These are phyloP conservation scores for Colletotrichum tabaci DNA, from an alignment of 2,329 filamentous ascomycete species.

Conservation along the genomic window DNA sequence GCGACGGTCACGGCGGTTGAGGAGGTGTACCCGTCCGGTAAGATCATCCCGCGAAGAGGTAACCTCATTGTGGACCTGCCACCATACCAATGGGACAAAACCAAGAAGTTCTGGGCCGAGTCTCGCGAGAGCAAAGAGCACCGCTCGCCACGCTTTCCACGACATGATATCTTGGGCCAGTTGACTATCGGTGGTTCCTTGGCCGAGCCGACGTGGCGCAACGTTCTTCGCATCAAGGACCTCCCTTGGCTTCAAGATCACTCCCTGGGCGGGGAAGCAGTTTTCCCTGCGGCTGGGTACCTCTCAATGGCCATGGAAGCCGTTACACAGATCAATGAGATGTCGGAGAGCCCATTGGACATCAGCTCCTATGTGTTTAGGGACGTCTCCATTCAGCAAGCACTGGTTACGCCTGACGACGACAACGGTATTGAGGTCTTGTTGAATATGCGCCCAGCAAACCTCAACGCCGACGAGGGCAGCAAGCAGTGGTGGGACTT, in stretches of 20 bases:
- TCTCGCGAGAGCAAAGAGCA: constrained; percentile 32
- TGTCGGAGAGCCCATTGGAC: neutral
- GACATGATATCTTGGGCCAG: constrained; percentile 48
- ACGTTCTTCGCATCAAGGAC: constrained; percentile 38
- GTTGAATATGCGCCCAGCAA: neutral
- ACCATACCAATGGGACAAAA: constrained; percentile 55
- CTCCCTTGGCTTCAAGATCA: constrained; percentile 52
- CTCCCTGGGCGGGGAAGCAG: constrained; percentile 43
- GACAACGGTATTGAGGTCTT: constrained; percentile 48
- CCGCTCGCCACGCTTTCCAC: constrained; percentile 20
- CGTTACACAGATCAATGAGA: constrained; percentile 41
- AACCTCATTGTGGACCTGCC: constrained; percentile 48
- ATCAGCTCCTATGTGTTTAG: constrained; percentile 45
- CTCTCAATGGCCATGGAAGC: constrained; percentile 59
- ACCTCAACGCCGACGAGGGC: no score
- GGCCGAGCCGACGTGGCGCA: constrained; percentile 41
- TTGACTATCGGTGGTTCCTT: constrained; percentile 9
- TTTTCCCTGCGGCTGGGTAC: constrained; percentile 58
- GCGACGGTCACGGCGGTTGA: constrained; percentile 1
- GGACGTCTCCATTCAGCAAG: constrained; percentile 50
- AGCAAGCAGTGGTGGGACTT: constrained; percentile 49
- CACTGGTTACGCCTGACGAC: constrained; percentile 49
- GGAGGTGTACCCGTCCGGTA: neutral
- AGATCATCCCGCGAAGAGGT: neutral
- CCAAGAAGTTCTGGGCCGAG: constrained; percentile 49